Base-by-base conservation (phyloP, 2,329 filamentous ascomycete genomes). In the Trichoderma lentiforme region DNA sequence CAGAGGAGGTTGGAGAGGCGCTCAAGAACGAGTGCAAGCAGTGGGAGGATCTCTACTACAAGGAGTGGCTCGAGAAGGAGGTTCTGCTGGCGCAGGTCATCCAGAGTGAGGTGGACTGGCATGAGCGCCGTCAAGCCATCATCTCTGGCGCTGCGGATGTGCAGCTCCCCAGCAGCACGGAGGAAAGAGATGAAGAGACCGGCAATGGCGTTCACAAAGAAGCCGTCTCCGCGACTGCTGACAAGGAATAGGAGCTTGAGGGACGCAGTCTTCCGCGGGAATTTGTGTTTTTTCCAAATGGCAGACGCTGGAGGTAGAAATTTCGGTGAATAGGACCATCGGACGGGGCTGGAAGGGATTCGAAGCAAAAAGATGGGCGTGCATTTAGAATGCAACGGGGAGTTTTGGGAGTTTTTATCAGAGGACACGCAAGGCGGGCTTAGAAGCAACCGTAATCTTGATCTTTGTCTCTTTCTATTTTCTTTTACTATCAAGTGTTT, bases 51-150 rank as follows among this genome's bases (percentile, higher is more conserved):
- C 77, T 86, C 14, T 90, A 92, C 80, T 89, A 89, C 79, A 86
- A 89, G 73, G 92, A 94, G 78, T 96, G 93, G 93, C 83, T 89
- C 15, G 90, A 93, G 81, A 95, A 95, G 81, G 93, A 96, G 81
- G 86, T 93, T 34, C 81, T 95, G 21, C 81, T 96, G n/a, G 89
- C 93, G 71, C 93, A 94, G 77, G 86, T 92, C 36, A 86, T 93
- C 75, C 81, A 86, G 76, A 86, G 84, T 76, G 93, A 95, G 79
- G 85, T 88, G 39, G 89, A 91, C 79, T 90, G 91, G 83, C 88
- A 90, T 75, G 83, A 86, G 71, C 84, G 89, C 67, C 86, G 89
- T 53, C 82, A 86, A 76, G 84, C 85, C 5, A 87, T 91, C 6
- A 81, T 90, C 26, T 83, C 82, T 2, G 85, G 84, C 11, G 81